Evolutionary conservation across 108 stramenopile species (phyloP), one percentile per base, ranked within the genome.

Genomic region (Stephanodiscus minutulus): DNA sequence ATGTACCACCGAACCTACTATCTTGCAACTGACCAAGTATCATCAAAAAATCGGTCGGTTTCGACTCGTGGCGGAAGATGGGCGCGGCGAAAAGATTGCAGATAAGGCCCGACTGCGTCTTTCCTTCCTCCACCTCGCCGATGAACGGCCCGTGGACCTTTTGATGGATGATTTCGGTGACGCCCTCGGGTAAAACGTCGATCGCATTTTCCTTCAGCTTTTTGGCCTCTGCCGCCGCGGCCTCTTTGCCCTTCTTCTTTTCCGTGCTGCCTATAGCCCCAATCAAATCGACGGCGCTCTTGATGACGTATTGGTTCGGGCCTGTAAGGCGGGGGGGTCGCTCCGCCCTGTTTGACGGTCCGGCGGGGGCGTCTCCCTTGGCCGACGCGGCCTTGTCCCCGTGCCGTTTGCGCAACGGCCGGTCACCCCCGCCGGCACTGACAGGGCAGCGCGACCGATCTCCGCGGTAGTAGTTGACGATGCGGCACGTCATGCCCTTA

Each of bases 391-490:
- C 82, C 56, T 78, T 73, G 28, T 87, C 85, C 3, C 82, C 88
- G n/a, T 79, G 86, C 21, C 84, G 77, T 37, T 87, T 87, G 8
- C 94, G 77, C 41, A 86, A 76, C 10, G 95, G 95, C 24, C 95
- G 79, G 58, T 93, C 92, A 5, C 95, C 95, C 13, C 95, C 95
- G 50, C 95, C 95, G 7, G 91, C 91, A 10, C 87, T 88, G 1
- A 96, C 84, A 9, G 95, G 95, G 72, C 91, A 93, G 29, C 74
- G 77, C 21, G 89, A 61, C 59, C 87, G 86, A 76, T 96, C 95
- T 20, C 95, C 95, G 27, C 92, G 86, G 54, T 91, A 96, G 59
- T 92, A 96, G 65, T 92, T 96, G 1, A 96, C 88, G 56, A 96
- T 92, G 67, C 90, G 88, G 55, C 78, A 82, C 1, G 88, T 85